Evolutionary conservation across 1,139 yeast genomes (phyloP), one percentile per base, ranked within the genome.

Genomic region (Sugiyamaella paludigena): DNA sequence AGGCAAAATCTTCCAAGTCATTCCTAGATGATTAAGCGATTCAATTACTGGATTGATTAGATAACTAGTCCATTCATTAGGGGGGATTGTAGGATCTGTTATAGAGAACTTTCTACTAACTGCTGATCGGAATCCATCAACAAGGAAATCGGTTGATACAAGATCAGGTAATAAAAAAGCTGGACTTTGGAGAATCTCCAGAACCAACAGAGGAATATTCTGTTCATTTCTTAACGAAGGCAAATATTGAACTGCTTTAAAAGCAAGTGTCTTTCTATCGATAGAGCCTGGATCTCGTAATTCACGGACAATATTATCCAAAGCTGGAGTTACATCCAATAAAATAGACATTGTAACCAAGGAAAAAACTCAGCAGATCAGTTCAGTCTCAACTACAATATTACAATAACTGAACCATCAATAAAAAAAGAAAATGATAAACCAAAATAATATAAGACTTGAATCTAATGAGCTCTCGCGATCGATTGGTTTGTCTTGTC

Each of bases 71-170:
- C 84, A 85, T 2, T 70, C 67, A 52, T 76, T 70, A 19, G 80
- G 67, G 0, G 80, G 64, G 7, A 85, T 60, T 0, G 87, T 75
- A 1, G 94, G 94, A 52, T 78, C 78, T 7, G 87, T 80, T 4
- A 84, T 70, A 45, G 70, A 70, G 45, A 75, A 69, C 60, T 85
- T 85, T 55, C 78, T 74, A 42, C 76, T 79, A 15, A 78, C 58
- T 0, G 72, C 67, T 1, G 73, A 63, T 45, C 70, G 58, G 1
- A 76, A 65, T 0, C 72, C 74, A 19, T 70, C 76, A 2, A 65
- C 60, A 8, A 67, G 58, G 6, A 54, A 43, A 10, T 51, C 48
- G 4, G 52, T 49, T 3, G 52, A 32, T 1, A 47, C 49, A 15
- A 56, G 45, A 38, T 56, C 58, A 13, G 58, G 47, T 8, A 36